A percentile compares a stretch with the other conserved stretches of the same genome.
phyloP scores from a whole-genome alignment of 2,329 filamentous ascomycete species.

The Penicillium sp. region DNA sequence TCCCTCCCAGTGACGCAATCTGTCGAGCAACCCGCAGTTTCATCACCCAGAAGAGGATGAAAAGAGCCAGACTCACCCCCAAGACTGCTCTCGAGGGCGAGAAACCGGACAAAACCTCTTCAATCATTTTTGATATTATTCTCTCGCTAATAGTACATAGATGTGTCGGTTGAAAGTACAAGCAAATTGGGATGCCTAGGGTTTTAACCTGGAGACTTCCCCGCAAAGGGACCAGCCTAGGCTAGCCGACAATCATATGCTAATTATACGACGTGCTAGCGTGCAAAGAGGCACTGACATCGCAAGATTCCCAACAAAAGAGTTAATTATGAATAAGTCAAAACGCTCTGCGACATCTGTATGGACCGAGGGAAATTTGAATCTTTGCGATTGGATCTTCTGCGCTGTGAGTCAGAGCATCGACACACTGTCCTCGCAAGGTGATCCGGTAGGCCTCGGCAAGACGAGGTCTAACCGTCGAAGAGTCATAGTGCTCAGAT shows the following conservation, averaged over 20 bases:
- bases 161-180: too few species aligned
- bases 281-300: background rate
- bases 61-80: conserved; percentile 37
- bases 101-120: conserved; percentile 43
- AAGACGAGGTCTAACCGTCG: too few species aligned
- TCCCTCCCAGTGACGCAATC: conserved; percentile 31
- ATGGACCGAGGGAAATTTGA: too few species aligned
- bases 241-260: background rate
- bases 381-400: too few species aligned
- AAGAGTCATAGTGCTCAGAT: too few species aligned
- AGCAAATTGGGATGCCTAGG: background rate
- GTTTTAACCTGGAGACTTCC: background rate
- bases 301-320: background rate
- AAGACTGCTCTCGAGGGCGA: conserved; percentile 41
- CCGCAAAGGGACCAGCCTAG: background rate
- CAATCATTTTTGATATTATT: conserved; percentile 46
- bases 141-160: background rate
- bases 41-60: conserved; percentile 34
- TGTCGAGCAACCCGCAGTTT: conserved; percentile 26
- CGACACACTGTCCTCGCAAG: too few species aligned
- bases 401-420: too few species aligned
- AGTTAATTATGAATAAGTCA: background rate
- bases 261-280: background rate
- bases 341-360: too few species aligned
- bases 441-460: too few species aligned